phyloP scores from a whole-genome alignment of 2,329 filamentous ascomycete species.

The Elsinoe ampelina region DNA sequence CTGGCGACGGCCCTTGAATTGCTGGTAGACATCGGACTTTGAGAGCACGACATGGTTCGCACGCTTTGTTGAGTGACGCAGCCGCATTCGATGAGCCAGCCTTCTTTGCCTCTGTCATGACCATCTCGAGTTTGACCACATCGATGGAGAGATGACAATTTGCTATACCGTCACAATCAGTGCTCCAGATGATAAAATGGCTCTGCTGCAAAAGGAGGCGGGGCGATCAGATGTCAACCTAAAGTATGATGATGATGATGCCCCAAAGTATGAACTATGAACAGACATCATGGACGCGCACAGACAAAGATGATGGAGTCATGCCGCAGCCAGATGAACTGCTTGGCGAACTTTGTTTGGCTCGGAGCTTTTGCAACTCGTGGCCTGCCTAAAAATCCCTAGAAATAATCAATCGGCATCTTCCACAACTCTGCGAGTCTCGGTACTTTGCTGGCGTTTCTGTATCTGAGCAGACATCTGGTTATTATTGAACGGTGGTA shows the following conservation, averaged over 20 bases:
- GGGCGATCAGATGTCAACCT: background rate
- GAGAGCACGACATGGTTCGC: slow-evolving; percentile 34
- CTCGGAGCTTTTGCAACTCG: no score
- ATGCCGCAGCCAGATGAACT: background rate
- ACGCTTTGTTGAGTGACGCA: slow-evolving; percentile 23
- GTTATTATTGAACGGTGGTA: no score
- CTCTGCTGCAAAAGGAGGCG: background rate
- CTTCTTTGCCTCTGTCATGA: background rate
- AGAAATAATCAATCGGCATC: no score
- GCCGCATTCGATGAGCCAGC: background rate
- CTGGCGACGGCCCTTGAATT: slow-evolving; percentile 20
- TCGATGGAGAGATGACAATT: background rate
- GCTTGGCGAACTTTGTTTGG: background rate
- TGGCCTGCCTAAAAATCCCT: no score
- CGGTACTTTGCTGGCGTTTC: no score
- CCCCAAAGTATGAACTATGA: background rate
- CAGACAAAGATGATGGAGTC: slow-evolving; percentile 7
- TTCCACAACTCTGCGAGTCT: no score
- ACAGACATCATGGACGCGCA: background rate
- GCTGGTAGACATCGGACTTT: slow-evolving; percentile 36
- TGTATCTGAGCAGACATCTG: no score
- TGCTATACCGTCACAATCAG: background rate
- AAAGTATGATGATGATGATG: background rate
- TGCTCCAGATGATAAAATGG: no score
- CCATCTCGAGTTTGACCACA: background rate